Percentiles rank a stretch among this genome's conserved stretches.
phyloP scores from a whole-genome alignment of 352 stramenopile genomes.

The Phytopythium sindhum region DNA sequence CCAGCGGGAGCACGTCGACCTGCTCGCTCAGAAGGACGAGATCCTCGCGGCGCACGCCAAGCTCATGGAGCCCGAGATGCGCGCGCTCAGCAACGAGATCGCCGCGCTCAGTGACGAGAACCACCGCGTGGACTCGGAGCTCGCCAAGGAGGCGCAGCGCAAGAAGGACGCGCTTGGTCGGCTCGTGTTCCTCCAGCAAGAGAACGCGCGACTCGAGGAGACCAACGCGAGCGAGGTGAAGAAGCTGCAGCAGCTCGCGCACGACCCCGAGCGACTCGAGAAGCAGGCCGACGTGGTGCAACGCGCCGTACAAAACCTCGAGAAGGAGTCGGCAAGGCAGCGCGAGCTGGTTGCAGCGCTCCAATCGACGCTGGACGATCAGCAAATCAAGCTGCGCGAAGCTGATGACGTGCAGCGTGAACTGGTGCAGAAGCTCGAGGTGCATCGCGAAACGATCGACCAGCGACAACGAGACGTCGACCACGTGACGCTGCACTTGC shows the following conservation, averaged over 20 bases:
- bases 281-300: conserved; percentile 87
- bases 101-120: conserved; percentile 61
- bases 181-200: conserved; percentile 51
- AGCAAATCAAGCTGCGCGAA: conserved; percentile 61
- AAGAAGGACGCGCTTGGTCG: conserved; percentile 60
- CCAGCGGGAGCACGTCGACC: conserved; percentile 74
- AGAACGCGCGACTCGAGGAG: conserved; percentile 64
- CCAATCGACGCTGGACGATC: conserved; percentile 34
- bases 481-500: conserved; percentile 81
- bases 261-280: conserved; percentile 76
- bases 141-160: conserved; percentile 62
- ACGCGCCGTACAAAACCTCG: conserved; percentile 65
- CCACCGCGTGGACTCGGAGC: conserved; percentile 61
- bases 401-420: conserved; percentile 77
- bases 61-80: conserved; percentile 82
- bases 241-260: conserved; percentile 57
- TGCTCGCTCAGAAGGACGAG: conserved; percentile 66
- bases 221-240: conserved; percentile 46
- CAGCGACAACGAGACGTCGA: conserved; percentile 91
- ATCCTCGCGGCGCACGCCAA: conserved; percentile 77
- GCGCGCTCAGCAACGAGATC: conserved; percentile 69
- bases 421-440: conserved; percentile 82
- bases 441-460: conserved; percentile 89
- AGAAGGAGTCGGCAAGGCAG: conserved; percentile 63
- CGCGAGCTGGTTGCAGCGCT: conserved; percentile 30